A percentile compares a stretch with the other conserved stretches of the same genome.
phyloP scores from a whole-genome alignment of 305 asterid genomes.

The Fraxinus xanthoxyloides region DNA sequence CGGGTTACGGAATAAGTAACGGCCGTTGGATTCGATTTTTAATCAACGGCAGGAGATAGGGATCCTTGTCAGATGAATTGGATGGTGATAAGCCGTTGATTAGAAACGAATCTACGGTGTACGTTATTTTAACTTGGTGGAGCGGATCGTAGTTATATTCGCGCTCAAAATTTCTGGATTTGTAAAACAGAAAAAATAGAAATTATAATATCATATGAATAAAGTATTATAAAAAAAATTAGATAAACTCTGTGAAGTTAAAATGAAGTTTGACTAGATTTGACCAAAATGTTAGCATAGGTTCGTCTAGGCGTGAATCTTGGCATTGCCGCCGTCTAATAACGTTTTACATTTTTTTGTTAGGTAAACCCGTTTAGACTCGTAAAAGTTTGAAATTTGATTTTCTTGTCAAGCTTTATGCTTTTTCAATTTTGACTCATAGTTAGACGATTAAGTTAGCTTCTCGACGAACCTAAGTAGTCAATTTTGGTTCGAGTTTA shows the following conservation, averaged over 20 bases:
- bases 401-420: neutral
- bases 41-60: constrained; percentile 24
- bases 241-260: neutral
- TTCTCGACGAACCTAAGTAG: neutral
- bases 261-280: neutral
- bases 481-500: neutral
- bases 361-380: neutral
- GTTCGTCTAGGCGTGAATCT: neutral
- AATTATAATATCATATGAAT: neutral
- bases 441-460: neutral
- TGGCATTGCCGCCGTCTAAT: neutral
- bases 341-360: no score
- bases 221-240: neutral
- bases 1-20: neutral
- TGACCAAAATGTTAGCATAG: neutral
- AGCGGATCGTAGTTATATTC: constrained; percentile 16
- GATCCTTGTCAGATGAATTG: constrained; percentile 25
- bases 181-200: neutral
- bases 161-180: neutral
- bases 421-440: neutral
- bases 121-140: neutral
- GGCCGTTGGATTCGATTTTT: constrained; percentile 23
- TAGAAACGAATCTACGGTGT: constrained; percentile 26
- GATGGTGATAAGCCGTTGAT: constrained; percentile 21
- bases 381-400: neutral